These are phyloP conservation scores for Pichia insulana DNA, from an alignment of 805 yeast species.

Conservation along the genomic window DNA sequence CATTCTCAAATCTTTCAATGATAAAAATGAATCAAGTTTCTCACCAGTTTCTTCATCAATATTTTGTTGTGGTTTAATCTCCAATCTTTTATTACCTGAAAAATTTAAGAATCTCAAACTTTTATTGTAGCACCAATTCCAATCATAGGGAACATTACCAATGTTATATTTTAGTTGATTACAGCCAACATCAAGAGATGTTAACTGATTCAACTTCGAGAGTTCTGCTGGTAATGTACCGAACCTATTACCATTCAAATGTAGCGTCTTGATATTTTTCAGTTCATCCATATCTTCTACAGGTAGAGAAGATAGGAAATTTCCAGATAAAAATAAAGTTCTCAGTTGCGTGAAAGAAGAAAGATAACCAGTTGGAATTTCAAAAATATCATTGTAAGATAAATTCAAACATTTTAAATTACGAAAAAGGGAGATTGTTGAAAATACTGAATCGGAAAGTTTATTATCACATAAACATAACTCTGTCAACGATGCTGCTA, in stretches of 20 bases:
- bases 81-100: conserved; percentile 87
- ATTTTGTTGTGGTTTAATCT: conserved; percentile 61
- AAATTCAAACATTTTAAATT: conserved; percentile 60
- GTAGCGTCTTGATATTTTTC: conserved; percentile 48
- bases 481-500: conserved; percentile 32
- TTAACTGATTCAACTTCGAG: conserved; percentile 53
- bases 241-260: conserved; percentile 75
- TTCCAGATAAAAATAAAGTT: conserved; percentile 76
- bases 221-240: conserved; percentile 85
- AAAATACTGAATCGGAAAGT: conserved; percentile 68
- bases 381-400: conserved; percentile 77
- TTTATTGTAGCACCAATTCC: conserved; percentile 92
- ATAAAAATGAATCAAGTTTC: conserved; percentile 58
- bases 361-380: conserved; percentile 69
- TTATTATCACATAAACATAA: conserved; percentile 78
- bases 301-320: conserved; percentile 67
- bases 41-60: conserved; percentile 45
- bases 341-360: conserved; percentile 46
- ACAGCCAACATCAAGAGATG: conserved; percentile 81
- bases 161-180: conserved; percentile 86
- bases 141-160: conserved; percentile 90
- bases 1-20: conserved; percentile 56
- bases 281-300: conserved; percentile 74
- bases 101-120: conserved; percentile 73
- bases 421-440: conserved; percentile 48